Evolutionary conservation across 2,329 filamentous ascomycete species (phyloP).

Genomic region (Gaeumannomyces tritici): DNA sequence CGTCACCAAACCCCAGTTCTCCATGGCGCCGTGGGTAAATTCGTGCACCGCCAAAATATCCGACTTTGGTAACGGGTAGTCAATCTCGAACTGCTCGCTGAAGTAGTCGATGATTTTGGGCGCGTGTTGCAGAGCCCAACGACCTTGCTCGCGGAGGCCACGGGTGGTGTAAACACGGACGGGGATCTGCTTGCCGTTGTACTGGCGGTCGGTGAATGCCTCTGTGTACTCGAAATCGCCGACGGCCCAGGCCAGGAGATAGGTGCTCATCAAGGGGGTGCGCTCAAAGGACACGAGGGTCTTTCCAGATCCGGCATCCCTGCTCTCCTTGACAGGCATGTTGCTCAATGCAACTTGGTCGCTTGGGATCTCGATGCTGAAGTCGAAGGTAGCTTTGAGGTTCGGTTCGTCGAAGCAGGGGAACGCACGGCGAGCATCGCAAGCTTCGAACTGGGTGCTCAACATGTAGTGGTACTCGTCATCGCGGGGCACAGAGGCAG

Average conservation of each 20-base stretch:
- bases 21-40: slow-evolving; percentile 83
- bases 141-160: slow-evolving; percentile 87
- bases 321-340: slow-evolving; percentile 76
- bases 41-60: slow-evolving; percentile 88
- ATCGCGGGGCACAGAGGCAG: slow-evolving; percentile 69
- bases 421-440: slow-evolving; percentile 88
- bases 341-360: slow-evolving; percentile 88
- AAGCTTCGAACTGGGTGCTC: slow-evolving; percentile 96
- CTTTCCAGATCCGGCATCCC: slow-evolving; percentile 48
- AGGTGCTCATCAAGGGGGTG: slow-evolving; percentile 85
- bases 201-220: slow-evolving; percentile 77
- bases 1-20: slow-evolving; percentile 94
- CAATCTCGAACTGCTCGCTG: slow-evolving; percentile 86
- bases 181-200: slow-evolving; percentile 83
- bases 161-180: slow-evolving; percentile 93
- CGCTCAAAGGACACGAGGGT: slow-evolving; percentile 71
- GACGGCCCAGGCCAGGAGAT: slow-evolving; percentile 86
- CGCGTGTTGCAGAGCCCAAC: slow-evolving; percentile 81
- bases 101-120: slow-evolving; percentile 94
- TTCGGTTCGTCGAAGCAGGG: slow-evolving; percentile 98
- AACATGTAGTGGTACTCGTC: slow-evolving; percentile 64
- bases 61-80: slow-evolving; percentile 87
- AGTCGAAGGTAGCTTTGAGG: slow-evolving; percentile 91
- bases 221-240: slow-evolving; percentile 97
- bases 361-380: slow-evolving; percentile 82